These are phyloP conservation scores for Globisporangium ultimum DNA, from an alignment of 352 stramenopile genomes.

Conservation along the genomic window DNA sequence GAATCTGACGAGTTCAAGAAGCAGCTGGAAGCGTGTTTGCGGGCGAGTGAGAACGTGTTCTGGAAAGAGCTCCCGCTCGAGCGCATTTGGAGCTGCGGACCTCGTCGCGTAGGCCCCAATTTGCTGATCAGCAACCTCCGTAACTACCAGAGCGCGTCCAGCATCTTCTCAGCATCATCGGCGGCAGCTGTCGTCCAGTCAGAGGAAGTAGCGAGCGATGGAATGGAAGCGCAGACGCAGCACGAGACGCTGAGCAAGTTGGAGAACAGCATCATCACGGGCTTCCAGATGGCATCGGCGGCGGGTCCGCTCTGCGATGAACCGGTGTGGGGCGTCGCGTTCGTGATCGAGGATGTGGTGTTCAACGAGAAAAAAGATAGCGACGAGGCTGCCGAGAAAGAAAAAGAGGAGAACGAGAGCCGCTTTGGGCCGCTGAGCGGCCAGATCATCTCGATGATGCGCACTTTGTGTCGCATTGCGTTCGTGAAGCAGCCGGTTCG, in stretches of 20 bases:
- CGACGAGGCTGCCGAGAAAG: conserved; percentile 21
- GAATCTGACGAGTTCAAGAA: conserved; percentile 29
- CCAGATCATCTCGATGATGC: conserved; percentile 81
- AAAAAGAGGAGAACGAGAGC: conserved; percentile 18
- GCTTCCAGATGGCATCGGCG: conserved; percentile 77
- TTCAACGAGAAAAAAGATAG: conserved; percentile 38
- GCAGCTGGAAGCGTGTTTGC: conserved; percentile 44
- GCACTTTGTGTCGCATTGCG: conserved; percentile 60
- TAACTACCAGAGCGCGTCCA: conserved; percentile 19
- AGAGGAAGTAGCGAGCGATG: no score
- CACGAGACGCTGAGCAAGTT: conserved; percentile 44
- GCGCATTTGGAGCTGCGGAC: conserved; percentile 73
- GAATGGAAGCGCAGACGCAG: conserved; percentile 10
- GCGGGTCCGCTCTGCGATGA: conserved; percentile 89
- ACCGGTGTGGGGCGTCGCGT: conserved; percentile 87
- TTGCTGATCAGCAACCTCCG: conserved; percentile 77
- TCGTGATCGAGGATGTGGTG: conserved; percentile 80
- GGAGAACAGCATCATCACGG: conserved; percentile 79
- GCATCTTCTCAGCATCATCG: conserved; percentile 7
- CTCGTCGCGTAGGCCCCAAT: conserved; percentile 68
- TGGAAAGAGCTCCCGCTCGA: conserved; percentile 50
- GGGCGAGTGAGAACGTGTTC: conserved; percentile 41
- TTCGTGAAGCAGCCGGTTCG: conserved; percentile 86
- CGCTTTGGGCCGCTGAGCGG: conserved; percentile 73
- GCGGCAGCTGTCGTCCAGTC: not conserved